Evolutionary conservation across 352 stramenopile species (phyloP).

Genomic region (Lagenidium sp.): DNA sequence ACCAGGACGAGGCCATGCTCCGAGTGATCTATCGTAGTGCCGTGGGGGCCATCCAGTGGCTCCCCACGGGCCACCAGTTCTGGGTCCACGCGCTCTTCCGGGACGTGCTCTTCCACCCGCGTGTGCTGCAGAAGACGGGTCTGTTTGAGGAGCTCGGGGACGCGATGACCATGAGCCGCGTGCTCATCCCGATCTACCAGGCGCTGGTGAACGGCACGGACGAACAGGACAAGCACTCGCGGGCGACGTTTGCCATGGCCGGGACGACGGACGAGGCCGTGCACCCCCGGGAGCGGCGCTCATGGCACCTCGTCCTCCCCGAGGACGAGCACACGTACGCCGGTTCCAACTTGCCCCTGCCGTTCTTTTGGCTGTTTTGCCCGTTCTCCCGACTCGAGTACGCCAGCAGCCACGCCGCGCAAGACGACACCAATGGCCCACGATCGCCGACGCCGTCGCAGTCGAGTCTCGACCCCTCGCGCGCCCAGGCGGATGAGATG

Average conservation of each 20-base stretch:
- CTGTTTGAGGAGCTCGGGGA: constrained; percentile 36
- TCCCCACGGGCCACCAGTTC: constrained; percentile 38
- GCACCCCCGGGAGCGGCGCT: constrained; percentile 21
- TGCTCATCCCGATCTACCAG: constrained; percentile 59
- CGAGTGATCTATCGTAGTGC: constrained; percentile 26
- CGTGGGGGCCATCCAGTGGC: constrained; percentile 25
- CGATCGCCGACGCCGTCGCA: constrained; percentile 9
- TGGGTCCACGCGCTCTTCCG: constrained; percentile 36
- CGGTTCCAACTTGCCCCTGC: constrained; percentile 46
- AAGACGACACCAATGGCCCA: constrained; percentile 5
- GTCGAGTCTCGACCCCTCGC: constrained; percentile 16
- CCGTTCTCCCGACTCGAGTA: constrained; percentile 66
- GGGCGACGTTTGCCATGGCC: constrained; percentile 22
- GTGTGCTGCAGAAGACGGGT: constrained; percentile 22
- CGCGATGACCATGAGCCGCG: constrained; percentile 30
- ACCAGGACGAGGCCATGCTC: constrained; percentile 23
- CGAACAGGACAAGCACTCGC: constrained; percentile 50
- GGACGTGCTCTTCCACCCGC: constrained; percentile 34
- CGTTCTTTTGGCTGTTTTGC: constrained; percentile 59
- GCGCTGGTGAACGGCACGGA: constrained; percentile 43
- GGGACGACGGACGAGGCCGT: not conserved
- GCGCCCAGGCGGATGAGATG: constrained; percentile 54
- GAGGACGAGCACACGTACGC: constrained; percentile 42
- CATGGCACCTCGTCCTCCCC: constrained; percentile 48
- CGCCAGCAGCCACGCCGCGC: constrained; percentile 11